Base-by-base conservation (phyloP, 2,329 filamentous ascomycete genomes). In the Ceratocystis lukuohia region DNA sequence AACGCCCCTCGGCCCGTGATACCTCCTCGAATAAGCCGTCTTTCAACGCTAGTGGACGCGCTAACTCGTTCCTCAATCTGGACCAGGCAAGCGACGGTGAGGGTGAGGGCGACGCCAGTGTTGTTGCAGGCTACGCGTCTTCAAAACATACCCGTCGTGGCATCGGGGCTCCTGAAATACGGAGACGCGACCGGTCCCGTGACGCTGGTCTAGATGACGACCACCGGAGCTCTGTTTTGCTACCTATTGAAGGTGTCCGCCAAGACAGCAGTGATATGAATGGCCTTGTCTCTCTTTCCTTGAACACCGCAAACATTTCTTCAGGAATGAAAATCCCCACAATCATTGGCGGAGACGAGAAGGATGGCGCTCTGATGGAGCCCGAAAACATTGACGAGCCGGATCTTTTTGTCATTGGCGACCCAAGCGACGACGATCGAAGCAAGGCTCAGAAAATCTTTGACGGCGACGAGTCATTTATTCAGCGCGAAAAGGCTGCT, bases 371-470 rank as follows among this genome's bases (percentile, higher is more conserved):
- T 5, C 69, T 72, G 1, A 73, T 75, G 61, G 72, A 74, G 67
- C 69, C 71, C 2, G 78, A 80, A 68, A 76, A 77, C 8, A 75
- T 85, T 10, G 83, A 85, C 64, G 83, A 85, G 71, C 83, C 83
- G 3, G 79, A 82, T 25, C 50, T 64, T 15, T 81, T 84, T 61
- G 75, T 82, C 1, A 74, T 84, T 41, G 83, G 83, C 41, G 80
- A 84, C 28, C 82, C 83, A 6, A 82, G 84, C 1, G 82, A 85
- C 46, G 85, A 88, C 67, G 91, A 96, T 71, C 81, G 83, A 22
- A 84, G 88, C 70, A 89, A 88, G 73, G 94, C 93, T 0, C 82
- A 86, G 71, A 87, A 86, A 72, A 91, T 99, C 50, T 97, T 84
- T 73, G 87, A 93, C 66, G 91, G 92, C 48, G 84, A 87, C 68